Conservation (phyloP, 2,329 filamentous ascomycete genomes). For the Talaromyces islandicus region DNA sequence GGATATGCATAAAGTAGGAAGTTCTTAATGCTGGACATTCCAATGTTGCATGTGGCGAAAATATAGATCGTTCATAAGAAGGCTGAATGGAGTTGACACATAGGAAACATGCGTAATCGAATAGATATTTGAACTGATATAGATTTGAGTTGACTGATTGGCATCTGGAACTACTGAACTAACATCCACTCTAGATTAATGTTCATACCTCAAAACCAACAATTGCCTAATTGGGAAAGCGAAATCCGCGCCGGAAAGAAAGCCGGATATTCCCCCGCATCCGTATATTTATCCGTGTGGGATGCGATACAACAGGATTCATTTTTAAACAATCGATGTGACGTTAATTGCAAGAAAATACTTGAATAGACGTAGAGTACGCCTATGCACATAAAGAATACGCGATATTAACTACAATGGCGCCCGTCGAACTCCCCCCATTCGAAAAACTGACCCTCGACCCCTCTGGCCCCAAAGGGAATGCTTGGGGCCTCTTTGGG, state of each 20-base stretch:
- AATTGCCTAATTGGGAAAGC: not conserved
- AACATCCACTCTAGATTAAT: not conserved
- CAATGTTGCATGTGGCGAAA: too few relatives aligned
- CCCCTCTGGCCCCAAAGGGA: conserved; percentile 11
- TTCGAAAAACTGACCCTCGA: conserved; percentile 12
- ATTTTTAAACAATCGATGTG: not conserved
- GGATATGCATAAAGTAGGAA: too few relatives aligned
- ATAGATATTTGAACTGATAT: too few relatives aligned
- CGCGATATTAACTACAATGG: not conserved
- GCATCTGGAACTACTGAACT: not conserved
- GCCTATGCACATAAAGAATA: not conserved
- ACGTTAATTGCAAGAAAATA: not conserved
- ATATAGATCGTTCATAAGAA: too few relatives aligned
- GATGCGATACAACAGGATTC: not conserved
- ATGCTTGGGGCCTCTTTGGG: conserved; percentile 49
- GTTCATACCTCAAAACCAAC: not conserved
- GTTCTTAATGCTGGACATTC: too few relatives aligned
- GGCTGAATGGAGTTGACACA: too few relatives aligned
- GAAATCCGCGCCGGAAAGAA: conserved; percentile 1
- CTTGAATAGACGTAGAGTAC: not conserved
- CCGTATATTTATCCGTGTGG: not conserved
- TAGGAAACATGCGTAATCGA: too few relatives aligned
- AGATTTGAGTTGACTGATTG: too few relatives aligned
- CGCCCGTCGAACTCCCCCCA: conserved; percentile 3
- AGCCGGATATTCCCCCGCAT: not conserved